A percentile compares a stretch with the other conserved stretches of the same genome.
Conservation (phyloP, 768 basidiomycete genomes). For the Tylopilus rubrobrunneus region DNA sequence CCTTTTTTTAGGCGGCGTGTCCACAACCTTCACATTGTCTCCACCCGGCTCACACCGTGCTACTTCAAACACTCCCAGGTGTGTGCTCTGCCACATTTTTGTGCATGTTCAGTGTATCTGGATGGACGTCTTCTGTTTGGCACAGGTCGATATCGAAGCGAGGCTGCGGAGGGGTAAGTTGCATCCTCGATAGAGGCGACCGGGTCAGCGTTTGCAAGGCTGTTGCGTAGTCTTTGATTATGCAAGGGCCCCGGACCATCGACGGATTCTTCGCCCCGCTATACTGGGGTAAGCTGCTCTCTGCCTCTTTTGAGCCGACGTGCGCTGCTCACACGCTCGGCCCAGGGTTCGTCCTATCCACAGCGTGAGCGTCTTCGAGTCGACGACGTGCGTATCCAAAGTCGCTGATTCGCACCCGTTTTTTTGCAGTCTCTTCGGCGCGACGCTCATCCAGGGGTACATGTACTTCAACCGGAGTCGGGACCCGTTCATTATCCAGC, state of each 20-base stretch:
- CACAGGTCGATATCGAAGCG: background rate
- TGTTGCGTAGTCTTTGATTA: background rate
- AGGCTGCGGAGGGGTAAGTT: background rate
- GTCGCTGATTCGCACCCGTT: background rate
- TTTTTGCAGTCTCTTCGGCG: background rate
- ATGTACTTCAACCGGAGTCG: background rate
- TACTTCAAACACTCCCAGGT: background rate
- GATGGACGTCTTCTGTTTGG: background rate
- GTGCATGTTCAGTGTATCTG: background rate
- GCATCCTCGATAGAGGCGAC: background rate
- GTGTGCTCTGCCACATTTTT: background rate
- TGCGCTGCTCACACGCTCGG: background rate
- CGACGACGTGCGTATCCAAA: background rate
- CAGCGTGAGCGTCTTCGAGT: background rate
- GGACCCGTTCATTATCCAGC: background rate
- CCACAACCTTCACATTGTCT: background rate
- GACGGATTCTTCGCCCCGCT: background rate
- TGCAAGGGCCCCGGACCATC: too few relatives aligned
- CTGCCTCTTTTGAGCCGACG: background rate
- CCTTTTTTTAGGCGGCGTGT: background rate
- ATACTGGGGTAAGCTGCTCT: slow-evolving; percentile 3
- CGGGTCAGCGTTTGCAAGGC: background rate
- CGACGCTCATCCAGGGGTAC: slow-evolving; percentile 6
- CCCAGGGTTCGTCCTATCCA: slow-evolving; percentile 3
- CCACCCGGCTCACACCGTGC: background rate